A percentile compares a stretch with the other conserved stretches of the same genome.
Conservation (phyloP, 805 yeast species). For the Metschnikowia kofuensis region DNA sequence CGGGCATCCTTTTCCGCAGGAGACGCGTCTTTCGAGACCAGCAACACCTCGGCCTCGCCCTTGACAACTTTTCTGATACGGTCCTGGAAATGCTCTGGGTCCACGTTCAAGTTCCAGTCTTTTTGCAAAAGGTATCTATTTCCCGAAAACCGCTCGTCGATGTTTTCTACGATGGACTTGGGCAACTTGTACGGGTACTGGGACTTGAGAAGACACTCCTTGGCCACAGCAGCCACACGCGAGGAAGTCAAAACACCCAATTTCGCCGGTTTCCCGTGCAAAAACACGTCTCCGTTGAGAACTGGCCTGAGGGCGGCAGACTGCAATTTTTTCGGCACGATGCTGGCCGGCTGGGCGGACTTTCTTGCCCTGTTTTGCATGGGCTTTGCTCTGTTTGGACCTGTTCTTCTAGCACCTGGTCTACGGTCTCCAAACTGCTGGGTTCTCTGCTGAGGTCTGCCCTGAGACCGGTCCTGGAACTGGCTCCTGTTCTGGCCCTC, state of each 20-base stretch:
- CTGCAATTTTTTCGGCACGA: conserved; percentile 16
- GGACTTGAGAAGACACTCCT: conserved; percentile 35
- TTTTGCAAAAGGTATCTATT: conserved; percentile 34
- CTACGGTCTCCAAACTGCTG: conserved; percentile 1
- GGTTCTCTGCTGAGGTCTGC: not conserved
- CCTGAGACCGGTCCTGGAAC: not conserved
- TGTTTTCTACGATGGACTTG: conserved; percentile 25
- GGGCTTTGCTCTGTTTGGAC: not conserved
- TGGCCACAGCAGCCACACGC: conserved; percentile 40
- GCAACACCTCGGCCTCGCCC: conserved; percentile 26
- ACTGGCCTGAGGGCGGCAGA: conserved; percentile 19
- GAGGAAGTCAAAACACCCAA: conserved; percentile 22
- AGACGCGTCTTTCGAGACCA: not conserved
- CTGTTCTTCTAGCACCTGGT: not conserved
- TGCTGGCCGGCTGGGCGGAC: conserved; percentile 5
- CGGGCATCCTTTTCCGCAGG: conserved; percentile 13
- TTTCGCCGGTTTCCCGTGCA: conserved; percentile 34
- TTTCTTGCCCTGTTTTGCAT: not conserved
- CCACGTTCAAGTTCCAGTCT: conserved; percentile 24
- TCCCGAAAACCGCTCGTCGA: conserved; percentile 18
- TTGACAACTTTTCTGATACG: conserved; percentile 31
- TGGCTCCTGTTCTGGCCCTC: not conserved
- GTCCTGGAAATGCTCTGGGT: conserved; percentile 19
- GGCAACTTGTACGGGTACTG: conserved; percentile 43
- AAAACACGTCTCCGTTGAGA: conserved; percentile 28